Evolutionary conservation across 495 filamentous ascomycete species (phyloP).

Genomic region (Aspergillus incahuasiensis): DNA sequence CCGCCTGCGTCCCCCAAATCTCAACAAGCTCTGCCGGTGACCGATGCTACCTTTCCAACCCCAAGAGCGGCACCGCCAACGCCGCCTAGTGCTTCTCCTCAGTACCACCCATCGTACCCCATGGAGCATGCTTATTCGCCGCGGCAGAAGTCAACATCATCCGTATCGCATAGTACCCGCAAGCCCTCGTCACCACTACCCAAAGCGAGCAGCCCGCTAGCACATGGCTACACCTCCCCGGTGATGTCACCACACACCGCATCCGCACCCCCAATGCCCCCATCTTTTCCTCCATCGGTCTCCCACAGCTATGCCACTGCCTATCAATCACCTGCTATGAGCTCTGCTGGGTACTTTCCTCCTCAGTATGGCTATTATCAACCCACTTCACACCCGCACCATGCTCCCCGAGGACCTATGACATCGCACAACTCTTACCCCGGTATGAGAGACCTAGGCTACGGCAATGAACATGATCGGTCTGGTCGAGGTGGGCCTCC

Average conservation of each 20-base stretch:
- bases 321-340: slow-evolving; percentile 38
- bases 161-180: slow-evolving; percentile 18
- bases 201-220: slow-evolving; percentile 38
- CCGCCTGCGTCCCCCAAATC: slow-evolving; percentile 13
- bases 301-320: slow-evolving; percentile 29
- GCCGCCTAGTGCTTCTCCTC: slow-evolving; percentile 16
- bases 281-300: slow-evolving; percentile 21
- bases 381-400: slow-evolving; percentile 24
- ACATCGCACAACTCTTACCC: slow-evolving; percentile 34
- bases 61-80: slow-evolving; percentile 12
- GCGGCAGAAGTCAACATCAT: slow-evolving; percentile 19
- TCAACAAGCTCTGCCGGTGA: background rate
- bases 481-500: slow-evolving; percentile 27
- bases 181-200: slow-evolving; percentile 32
- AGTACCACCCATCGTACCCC: slow-evolving; percentile 14
- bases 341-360: slow-evolving; percentile 24
- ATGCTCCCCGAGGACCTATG: slow-evolving; percentile 30
- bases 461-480: slow-evolving; percentile 19
- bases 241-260: slow-evolving; percentile 33
- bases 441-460: slow-evolving; percentile 26
- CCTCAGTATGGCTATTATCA: slow-evolving; percentile 37
- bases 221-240: slow-evolving; percentile 36
- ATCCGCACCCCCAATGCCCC: slow-evolving; percentile 16
- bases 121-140: slow-evolving; percentile 19
- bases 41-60: slow-evolving; percentile 8